Conservation (phyloP, 805 yeast species). For the Wickerhamomyces ciferrii region DNA sequence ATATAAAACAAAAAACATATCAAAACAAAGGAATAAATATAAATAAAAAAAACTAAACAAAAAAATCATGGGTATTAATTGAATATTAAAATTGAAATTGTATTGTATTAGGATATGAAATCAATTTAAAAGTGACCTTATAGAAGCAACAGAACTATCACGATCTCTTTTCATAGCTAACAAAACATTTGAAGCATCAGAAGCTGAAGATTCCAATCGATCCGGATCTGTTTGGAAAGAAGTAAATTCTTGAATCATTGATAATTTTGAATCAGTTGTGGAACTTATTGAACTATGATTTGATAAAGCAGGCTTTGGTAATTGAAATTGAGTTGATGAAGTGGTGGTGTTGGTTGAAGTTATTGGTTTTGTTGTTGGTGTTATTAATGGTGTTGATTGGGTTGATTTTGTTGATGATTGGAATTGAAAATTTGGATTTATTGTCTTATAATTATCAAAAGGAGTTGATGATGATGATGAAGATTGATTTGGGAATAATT, state of each 20-base stretch:
- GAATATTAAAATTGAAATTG: no score
- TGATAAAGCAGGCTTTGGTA: not conserved
- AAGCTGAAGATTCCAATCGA: not conserved
- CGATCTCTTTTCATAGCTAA: slow-evolving; percentile 17
- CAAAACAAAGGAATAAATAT: no score
- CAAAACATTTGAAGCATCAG: slow-evolving; percentile 12
- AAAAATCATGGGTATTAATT: no score
- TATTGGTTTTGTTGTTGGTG: slow-evolving; percentile 1
- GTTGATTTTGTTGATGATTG: slow-evolving; percentile 1
- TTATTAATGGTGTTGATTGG: not conserved
- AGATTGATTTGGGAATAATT: slow-evolving; percentile 13
- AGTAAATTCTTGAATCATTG: slow-evolving; percentile 1
- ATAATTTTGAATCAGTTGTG: not conserved
- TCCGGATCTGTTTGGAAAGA: slow-evolving; percentile 2
- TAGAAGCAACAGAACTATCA: slow-evolving; percentile 15
- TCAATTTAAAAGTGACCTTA: slow-evolving; percentile 18
- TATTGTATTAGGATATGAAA: no score
- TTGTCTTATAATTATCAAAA: not conserved
- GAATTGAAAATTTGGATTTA: slow-evolving; percentile 16
- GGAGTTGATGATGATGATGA: slow-evolving; percentile 1
- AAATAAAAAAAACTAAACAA: no score
- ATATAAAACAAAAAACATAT: no score
- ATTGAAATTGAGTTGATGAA: not conserved
- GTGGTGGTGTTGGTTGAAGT: not conserved
- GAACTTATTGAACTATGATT: not conserved